phyloP scores from a whole-genome alignment of 140 eudicot genomes.

The Artemisia princeps region DNA sequence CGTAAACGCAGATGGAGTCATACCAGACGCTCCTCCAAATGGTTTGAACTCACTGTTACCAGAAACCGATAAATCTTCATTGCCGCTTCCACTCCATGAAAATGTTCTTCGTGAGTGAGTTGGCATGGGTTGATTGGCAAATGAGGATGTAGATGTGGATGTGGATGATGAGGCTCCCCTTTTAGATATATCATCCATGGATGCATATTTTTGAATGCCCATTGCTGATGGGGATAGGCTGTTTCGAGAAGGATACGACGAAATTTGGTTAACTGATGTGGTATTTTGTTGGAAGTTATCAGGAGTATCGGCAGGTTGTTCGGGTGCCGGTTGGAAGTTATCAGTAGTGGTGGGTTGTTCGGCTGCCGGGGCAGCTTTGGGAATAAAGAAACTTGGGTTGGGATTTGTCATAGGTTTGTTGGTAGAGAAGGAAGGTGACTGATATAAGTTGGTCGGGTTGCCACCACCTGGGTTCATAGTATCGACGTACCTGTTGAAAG shows the following conservation, averaged over 20 bases:
- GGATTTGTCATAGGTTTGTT: slow-evolving; percentile 28
- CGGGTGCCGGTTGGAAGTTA: slow-evolving; percentile 13
- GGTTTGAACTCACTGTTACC: slow-evolving; percentile 35
- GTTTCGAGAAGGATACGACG: slow-evolving; percentile 31
- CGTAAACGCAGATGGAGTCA: slow-evolving; percentile 38
- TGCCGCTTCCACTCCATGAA: slow-evolving; percentile 65
- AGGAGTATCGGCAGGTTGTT: background rate
- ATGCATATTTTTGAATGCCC: slow-evolving; percentile 52
- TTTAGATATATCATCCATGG: slow-evolving; percentile 55
- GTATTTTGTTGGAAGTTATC: slow-evolving; percentile 22
- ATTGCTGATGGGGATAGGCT: slow-evolving; percentile 25
- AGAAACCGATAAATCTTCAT: slow-evolving; percentile 31
- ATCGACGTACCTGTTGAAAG: slow-evolving; percentile 74
- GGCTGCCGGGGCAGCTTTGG: slow-evolving; percentile 42
- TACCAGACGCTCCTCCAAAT: slow-evolving; percentile 33
- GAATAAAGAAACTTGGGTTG: slow-evolving; percentile 64
- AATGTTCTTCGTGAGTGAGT: slow-evolving; percentile 47
- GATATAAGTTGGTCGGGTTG: slow-evolving; percentile 61
- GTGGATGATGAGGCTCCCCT: slow-evolving; percentile 28
- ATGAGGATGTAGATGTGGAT: slow-evolving; percentile 19
- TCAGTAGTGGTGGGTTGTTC: slow-evolving; percentile 29
- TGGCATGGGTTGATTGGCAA: slow-evolving; percentile 26
- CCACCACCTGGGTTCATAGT: slow-evolving; percentile 88
- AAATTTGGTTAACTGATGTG: slow-evolving; percentile 31
- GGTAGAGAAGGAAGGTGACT: slow-evolving; percentile 59